A percentile compares a stretch with the other conserved stretches of the same genome.
Conservation (phyloP, 306 rosid genomes). For the Malus sieversii region DNA sequence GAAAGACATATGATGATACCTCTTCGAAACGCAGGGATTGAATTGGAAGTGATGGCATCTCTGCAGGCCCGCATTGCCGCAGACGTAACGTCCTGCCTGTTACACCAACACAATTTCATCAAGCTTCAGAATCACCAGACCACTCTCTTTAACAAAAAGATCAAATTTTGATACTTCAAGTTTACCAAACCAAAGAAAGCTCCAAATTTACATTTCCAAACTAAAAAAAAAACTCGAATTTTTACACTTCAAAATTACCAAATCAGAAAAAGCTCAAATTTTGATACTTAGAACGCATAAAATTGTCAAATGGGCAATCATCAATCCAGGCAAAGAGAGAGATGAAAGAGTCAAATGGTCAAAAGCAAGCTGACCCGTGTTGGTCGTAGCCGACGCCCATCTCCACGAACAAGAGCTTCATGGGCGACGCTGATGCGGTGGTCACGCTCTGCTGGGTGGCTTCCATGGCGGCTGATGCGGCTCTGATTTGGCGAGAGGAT, state of each 20-base stretch:
- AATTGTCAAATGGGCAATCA: conserved; percentile 3
- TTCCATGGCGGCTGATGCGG: conserved; percentile 51
- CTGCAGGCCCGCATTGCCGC: conserved; percentile 97
- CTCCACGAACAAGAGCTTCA: conserved; percentile 89
- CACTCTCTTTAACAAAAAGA: not conserved
- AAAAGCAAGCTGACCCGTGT: conserved; percentile 55
- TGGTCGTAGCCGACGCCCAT: conserved; percentile 99
- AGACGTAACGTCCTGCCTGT: conserved; percentile 76
- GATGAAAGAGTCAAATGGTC: not conserved
- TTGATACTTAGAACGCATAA: not conserved
- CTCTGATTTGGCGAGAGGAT: conserved; percentile 25
- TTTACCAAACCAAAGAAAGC: not conserved
- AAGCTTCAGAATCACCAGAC: not conserved
- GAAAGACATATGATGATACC: conserved; percentile 23
- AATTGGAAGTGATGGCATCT: conserved; percentile 92
- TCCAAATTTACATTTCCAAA: not conserved
- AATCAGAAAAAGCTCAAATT: not conserved
- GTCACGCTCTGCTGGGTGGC: conserved; percentile 23
- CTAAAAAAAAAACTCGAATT: not conserved
- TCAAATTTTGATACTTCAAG: not conserved
- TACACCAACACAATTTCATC: conserved; percentile 4
- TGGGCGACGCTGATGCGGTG: conserved; percentile 26
- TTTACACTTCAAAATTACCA: not conserved
- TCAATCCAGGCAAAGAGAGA: not conserved
- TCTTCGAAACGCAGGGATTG: conserved; percentile 89